These are phyloP conservation scores for Amaranthus palmeri DNA, from an alignment of 148 eudicot genomes.

Conservation along the genomic window DNA sequence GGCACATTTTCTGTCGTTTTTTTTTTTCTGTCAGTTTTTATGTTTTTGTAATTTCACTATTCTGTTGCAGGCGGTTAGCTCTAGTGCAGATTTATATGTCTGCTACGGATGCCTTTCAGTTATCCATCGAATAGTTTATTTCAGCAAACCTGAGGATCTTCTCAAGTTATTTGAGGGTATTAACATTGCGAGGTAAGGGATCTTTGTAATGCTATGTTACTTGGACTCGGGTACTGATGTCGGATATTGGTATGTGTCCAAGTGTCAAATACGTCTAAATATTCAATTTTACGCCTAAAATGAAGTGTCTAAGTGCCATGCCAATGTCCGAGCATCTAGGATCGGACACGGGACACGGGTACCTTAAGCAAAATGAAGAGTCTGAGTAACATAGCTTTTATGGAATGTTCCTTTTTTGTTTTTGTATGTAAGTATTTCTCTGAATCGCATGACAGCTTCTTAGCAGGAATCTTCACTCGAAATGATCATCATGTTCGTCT, in stretches of 20 bases:
- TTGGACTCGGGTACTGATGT: neutral
- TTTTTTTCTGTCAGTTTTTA: neutral
- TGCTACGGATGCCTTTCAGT: conserved; percentile 85
- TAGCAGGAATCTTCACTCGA: conserved; percentile 77
- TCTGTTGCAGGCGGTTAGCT: conserved; percentile 64
- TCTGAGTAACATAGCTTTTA: neutral
- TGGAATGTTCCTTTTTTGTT: neutral
- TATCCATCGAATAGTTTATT: conserved; percentile 62
- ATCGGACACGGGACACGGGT: too few species aligned
- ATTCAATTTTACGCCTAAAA: too few species aligned
- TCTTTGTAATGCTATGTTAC: neutral
- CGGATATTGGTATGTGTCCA: too few species aligned
- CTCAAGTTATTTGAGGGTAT: conserved; percentile 48
- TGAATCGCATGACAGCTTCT: conserved; percentile 54
- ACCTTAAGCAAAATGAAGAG: too few species aligned
- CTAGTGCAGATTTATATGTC: conserved; percentile 60
- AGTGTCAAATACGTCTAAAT: too few species aligned
- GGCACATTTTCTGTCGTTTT: neutral
- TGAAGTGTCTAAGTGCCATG: too few species aligned
- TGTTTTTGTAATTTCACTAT: conserved; percentile 15
- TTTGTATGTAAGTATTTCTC: conserved; percentile 5
- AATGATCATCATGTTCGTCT: conserved; percentile 70
- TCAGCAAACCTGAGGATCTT: conserved; percentile 63
- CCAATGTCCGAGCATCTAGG: too few species aligned
- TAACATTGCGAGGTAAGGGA: conserved; percentile 71